Percentiles rank a stretch among this genome's conserved stretches.
phyloP scores from a whole-genome alignment of 495 filamentous ascomycete species.

The Jackrogersella multiformis region DNA sequence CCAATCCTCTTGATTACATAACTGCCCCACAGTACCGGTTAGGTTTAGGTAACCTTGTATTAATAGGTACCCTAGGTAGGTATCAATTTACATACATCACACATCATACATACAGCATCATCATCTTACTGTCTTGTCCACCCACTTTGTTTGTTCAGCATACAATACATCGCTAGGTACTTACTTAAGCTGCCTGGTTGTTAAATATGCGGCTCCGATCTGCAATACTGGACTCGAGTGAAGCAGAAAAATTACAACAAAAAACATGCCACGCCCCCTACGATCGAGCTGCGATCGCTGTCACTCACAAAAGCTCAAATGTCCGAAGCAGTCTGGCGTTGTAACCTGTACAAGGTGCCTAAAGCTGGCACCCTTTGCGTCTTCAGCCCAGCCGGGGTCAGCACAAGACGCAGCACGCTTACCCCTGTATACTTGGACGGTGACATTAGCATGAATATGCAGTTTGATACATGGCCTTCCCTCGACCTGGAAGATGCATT shows the following conservation, averaged over 20 bases:
- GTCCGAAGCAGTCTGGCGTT: slow-evolving; percentile 45
- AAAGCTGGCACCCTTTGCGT: slow-evolving; percentile 47
- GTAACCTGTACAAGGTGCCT: slow-evolving; percentile 48
- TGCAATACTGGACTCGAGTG: not conserved
- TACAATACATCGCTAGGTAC: too few relatives aligned
- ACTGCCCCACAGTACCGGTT: too few relatives aligned
- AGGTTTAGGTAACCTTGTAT: too few relatives aligned
- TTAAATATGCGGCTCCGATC: not conserved
- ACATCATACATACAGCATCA: too few relatives aligned
- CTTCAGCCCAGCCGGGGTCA: slow-evolving; percentile 49
- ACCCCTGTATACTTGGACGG: slow-evolving; percentile 11
- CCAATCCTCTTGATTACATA: too few relatives aligned
- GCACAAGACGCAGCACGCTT: slow-evolving; percentile 30
- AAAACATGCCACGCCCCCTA: slow-evolving; percentile 40
- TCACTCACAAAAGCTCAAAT: slow-evolving; percentile 53
- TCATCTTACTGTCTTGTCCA: too few relatives aligned
- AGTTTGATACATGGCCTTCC: slow-evolving; percentile 33
- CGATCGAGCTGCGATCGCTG: slow-evolving; percentile 51
- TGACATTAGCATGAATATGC: slow-evolving; percentile 16
- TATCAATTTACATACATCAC: too few relatives aligned
- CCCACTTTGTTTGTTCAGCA: too few relatives aligned
- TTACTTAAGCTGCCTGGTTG: too few relatives aligned
- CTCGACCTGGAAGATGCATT: not conserved
- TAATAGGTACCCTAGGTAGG: too few relatives aligned
- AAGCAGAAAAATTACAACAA: not conserved